Evolutionary conservation across 768 basidiomycete genomes (phyloP).

Genomic region (Trametes maxima): DNA sequence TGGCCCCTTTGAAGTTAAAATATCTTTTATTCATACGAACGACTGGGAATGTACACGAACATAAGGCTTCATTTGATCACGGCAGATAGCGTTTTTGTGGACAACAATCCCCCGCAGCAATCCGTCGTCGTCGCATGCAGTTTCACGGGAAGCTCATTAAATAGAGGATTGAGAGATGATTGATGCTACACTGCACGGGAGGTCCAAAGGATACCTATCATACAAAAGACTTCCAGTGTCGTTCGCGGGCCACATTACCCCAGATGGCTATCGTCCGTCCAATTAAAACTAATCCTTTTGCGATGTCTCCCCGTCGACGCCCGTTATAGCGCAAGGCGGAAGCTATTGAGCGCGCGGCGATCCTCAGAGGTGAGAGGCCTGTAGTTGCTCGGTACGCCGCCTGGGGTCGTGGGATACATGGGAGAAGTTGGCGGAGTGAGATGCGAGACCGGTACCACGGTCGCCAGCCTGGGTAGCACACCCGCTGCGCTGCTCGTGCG

Average conservation of each 20-base stretch:
- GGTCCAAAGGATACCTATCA: neutral
- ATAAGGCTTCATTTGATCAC: too few species aligned
- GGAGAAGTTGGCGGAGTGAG: slow-evolving; percentile 22
- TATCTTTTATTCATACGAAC: too few species aligned
- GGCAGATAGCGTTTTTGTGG: too few species aligned
- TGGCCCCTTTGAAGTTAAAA: too few species aligned
- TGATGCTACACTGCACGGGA: slow-evolving; percentile 4
- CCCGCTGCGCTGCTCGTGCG: slow-evolving; percentile 10
- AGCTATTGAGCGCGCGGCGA: slow-evolving; percentile 37
- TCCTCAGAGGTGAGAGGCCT: slow-evolving; percentile 38
- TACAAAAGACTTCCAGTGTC: slow-evolving; percentile 4
- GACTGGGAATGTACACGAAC: too few species aligned
- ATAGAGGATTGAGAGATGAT: neutral
- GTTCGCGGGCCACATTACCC: neutral
- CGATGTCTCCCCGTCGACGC: neutral
- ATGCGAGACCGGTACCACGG: slow-evolving; percentile 29
- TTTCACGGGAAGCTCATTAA: neutral
- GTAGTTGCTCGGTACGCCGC: slow-evolving; percentile 27
- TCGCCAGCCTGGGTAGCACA: slow-evolving; percentile 31
- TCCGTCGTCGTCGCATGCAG: neutral
- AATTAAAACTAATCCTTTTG: neutral
- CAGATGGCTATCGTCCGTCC: slow-evolving; percentile 3
- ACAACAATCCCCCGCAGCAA: too few species aligned
- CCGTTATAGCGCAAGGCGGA: slow-evolving; percentile 35
- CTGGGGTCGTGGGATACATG: slow-evolving; percentile 25